These are phyloP conservation scores for Gymnopilus junonius DNA, from an alignment of 768 basidiomycete species.

Conservation along the genomic window DNA sequence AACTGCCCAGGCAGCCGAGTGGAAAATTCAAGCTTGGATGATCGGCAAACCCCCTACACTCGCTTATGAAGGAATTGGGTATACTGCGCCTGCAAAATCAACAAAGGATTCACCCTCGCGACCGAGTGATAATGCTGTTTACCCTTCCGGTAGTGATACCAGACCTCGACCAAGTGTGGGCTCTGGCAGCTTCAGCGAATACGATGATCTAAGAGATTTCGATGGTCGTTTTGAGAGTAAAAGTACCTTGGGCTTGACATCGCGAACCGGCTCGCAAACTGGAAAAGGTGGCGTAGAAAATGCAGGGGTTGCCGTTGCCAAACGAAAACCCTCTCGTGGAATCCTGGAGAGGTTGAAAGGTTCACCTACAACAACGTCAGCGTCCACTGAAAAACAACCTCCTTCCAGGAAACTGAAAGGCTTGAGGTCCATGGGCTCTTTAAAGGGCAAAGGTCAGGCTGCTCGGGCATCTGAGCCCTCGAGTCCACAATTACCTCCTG, in stretches of 20 bases:
- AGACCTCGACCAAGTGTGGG: conserved; percentile 71
- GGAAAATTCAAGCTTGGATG: conserved; percentile 97
- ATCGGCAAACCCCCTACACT: conserved; percentile 92
- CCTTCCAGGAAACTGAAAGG: conserved; percentile 65
- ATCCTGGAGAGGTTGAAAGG: conserved; percentile 69
- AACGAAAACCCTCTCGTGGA: conserved; percentile 67
- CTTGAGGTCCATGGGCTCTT: conserved; percentile 80
- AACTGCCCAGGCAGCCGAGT: conserved; percentile 96
- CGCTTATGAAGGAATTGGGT: conserved; percentile 86
- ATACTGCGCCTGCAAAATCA: conserved; percentile 50
- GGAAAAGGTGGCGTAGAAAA: conserved; percentile 37
- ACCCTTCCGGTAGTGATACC: conserved; percentile 38
- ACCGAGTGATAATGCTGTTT: conserved; percentile 31
- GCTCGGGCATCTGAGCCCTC: conserved; percentile 43
- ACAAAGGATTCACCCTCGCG: conserved; percentile 31
- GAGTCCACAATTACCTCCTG: conserved; percentile 58
- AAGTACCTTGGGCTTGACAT: conserved; percentile 66
- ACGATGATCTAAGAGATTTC: conserved; percentile 87
- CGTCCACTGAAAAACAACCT: conserved; percentile 38
- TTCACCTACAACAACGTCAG: conserved; percentile 41
- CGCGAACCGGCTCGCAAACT: conserved; percentile 22
- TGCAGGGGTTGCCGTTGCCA: conserved; percentile 29
- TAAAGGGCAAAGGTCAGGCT: conserved; percentile 57
- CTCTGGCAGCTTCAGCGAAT: conserved; percentile 80
- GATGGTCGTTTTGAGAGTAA: conserved; percentile 84